Base-by-base conservation (phyloP, 2,329 filamentous ascomycete genomes). In the Fonsecaea nubica region DNA sequence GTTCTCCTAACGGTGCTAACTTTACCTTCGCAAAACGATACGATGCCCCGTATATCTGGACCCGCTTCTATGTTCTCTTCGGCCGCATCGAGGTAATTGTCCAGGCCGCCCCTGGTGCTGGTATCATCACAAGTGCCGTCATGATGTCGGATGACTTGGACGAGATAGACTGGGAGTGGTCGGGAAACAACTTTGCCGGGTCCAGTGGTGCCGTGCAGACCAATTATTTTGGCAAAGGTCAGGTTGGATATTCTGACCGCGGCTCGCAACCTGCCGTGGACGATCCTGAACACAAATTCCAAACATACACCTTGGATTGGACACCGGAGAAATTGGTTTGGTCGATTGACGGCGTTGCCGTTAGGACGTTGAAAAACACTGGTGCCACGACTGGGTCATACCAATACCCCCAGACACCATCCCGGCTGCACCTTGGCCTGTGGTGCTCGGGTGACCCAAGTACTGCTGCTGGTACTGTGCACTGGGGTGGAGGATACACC, bases 141-240 rank as follows among this genome's bases (percentile, higher is more conserved):
- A 84, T 99, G 77, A 88, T 97, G 80, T 93, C 91, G 35, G 94
- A 98, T 75, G 91, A 96, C 75, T 95, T 97, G 84, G 95, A 99
- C 75, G 95, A 99, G 79, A 97, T 99, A 74, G 95, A 99, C 81
- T 98, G 92, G 77, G 95, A 99, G 78, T 98, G 90, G 78, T 86
- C 98, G 62, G 95, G 95, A 71, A 86, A 86, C 59, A 92, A 97
- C 75, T 84, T 96, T 69, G 82, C 83, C 63, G 84, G 95, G 78
- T 76, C 83, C 54, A 86, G 85, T 69, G 71, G 71, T 12, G 38
- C 62, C 9, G 92, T 90, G n/a, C 93, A 98, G 83, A 95, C 93
- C 76, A 99, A 99, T 82, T 99, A 89, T 83, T 99, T 97, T 81
- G 97, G 90, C 82, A 94, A 98, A 82, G 95, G 95, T 75, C 90